Percentiles rank a stretch among this genome's conserved stretches.
Evolutionary conservation across 768 basidiomycete species (phyloP).

Genomic region (Pulveroboletus sp.): DNA sequence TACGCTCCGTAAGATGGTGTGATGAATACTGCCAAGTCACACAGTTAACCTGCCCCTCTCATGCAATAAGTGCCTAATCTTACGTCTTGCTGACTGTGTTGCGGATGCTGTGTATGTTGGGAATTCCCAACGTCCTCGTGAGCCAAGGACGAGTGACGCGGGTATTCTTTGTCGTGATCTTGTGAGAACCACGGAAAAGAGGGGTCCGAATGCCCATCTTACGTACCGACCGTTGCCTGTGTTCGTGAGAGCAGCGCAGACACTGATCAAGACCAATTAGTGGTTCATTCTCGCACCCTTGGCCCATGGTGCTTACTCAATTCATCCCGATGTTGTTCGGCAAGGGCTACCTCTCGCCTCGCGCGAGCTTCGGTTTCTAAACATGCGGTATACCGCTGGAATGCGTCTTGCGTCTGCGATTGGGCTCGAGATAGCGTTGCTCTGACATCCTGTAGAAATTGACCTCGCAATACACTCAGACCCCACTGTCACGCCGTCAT

Average conservation of each 20-base stretch:
- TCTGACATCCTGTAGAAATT: slow-evolving; percentile 59
- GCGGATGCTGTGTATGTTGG: slow-evolving; percentile 27
- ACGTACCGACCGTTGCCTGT: slow-evolving; percentile 33
- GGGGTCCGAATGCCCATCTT: slow-evolving; percentile 11
- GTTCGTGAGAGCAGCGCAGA: slow-evolving; percentile 33
- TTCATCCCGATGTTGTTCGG: slow-evolving; percentile 69
- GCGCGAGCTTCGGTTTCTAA: slow-evolving; percentile 66
- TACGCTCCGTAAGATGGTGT: slow-evolving; percentile 31
- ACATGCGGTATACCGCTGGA: slow-evolving; percentile 63
- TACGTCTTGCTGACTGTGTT: slow-evolving; percentile 32
- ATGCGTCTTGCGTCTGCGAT: slow-evolving; percentile 68
- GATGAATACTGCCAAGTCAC: slow-evolving; percentile 27
- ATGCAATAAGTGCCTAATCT: slow-evolving; percentile 19
- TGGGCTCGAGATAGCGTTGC: slow-evolving; percentile 57
- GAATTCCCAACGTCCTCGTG: slow-evolving; percentile 29
- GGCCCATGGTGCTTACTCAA: slow-evolving; percentile 32
- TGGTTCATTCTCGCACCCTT: slow-evolving; percentile 13
- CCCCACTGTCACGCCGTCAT: not conserved
- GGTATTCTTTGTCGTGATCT: slow-evolving; percentile 27
- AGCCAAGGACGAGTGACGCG: slow-evolving; percentile 29
- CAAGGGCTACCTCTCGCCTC: slow-evolving; percentile 54
- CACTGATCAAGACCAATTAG: slow-evolving; percentile 25
- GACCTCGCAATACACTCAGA: slow-evolving; percentile 36
- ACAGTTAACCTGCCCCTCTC: slow-evolving; percentile 17
- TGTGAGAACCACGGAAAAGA: slow-evolving; percentile 17